Evolutionary conservation across 495 filamentous ascomycete species (phyloP).

Genomic region (Penicillium bialowiezense): DNA sequence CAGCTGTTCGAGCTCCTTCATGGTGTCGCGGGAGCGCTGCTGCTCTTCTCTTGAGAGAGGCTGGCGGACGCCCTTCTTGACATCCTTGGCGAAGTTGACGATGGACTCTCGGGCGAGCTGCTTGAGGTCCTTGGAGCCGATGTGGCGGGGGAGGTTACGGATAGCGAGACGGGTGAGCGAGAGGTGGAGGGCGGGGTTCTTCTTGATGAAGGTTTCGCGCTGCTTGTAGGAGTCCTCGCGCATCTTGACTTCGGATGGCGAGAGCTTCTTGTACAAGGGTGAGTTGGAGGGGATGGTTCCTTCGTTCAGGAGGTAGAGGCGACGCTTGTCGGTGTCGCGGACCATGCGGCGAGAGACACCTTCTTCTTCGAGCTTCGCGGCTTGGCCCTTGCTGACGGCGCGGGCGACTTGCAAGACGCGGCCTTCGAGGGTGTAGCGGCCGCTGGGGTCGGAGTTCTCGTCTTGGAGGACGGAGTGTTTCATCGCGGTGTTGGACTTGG

Average conservation of each 20-base stretch:
- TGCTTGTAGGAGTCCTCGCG: constrained; percentile 85
- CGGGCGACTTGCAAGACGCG: constrained; percentile 79
- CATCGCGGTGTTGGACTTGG: constrained; percentile 38
- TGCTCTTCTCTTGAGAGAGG: constrained; percentile 85
- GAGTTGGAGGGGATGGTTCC: constrained; percentile 73
- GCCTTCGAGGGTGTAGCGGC: constrained; percentile 85
- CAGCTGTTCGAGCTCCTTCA: constrained; percentile 69
- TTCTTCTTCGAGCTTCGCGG: constrained; percentile 67
- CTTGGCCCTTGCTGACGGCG: constrained; percentile 79
- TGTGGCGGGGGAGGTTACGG: constrained; percentile 83
- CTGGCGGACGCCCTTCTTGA: constrained; percentile 67
- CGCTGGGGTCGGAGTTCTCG: constrained; percentile 69
- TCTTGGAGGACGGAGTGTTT: constrained; percentile 83
- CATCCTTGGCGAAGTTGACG: constrained; percentile 90
- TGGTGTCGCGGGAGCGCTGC: constrained; percentile 71
- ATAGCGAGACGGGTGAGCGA: constrained; percentile 90
- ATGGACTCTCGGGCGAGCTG: constrained; percentile 83
- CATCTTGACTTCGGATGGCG: constrained; percentile 79
- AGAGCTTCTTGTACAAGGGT: constrained; percentile 68
- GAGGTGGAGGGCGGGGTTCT: constrained; percentile 84
- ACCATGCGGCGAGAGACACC: constrained; percentile 60
- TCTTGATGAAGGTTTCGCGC: constrained; percentile 83
- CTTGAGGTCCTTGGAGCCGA: constrained; percentile 88
- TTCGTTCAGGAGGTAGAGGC: constrained; percentile 84
- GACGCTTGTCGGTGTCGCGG: constrained; percentile 85